A percentile compares a stretch with the other conserved stretches of the same genome.
Conservation (phyloP, 768 basidiomycete genomes). For the Trametes cingulata region DNA sequence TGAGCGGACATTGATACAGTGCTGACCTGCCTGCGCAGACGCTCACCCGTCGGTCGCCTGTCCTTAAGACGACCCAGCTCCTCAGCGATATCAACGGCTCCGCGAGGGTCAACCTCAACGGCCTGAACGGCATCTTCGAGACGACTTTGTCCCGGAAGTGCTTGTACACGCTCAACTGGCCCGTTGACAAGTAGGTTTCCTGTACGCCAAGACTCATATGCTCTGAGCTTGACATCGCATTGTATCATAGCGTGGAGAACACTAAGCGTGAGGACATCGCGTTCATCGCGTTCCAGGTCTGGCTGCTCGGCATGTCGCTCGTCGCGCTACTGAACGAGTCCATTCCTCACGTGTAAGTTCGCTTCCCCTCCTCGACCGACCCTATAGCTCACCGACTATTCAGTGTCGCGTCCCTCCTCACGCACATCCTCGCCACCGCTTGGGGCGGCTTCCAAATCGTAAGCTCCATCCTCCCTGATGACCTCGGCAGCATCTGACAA, state of each 20-base stretch:
- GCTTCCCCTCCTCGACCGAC: too few species aligned
- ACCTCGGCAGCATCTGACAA: background rate
- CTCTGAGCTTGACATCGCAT: background rate
- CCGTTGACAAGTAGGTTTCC: slow-evolving; percentile 58
- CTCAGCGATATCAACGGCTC: slow-evolving; percentile 7
- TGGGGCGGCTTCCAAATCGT: slow-evolving; percentile 73
- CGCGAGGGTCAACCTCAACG: slow-evolving; percentile 33
- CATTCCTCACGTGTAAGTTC: slow-evolving; percentile 64
- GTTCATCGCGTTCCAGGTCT: slow-evolving; percentile 77
- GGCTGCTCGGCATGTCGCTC: slow-evolving; percentile 77
- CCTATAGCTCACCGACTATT: background rate
- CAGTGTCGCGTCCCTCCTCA: slow-evolving; percentile 65
- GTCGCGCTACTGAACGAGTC: slow-evolving; percentile 76
- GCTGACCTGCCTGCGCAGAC: background rate
- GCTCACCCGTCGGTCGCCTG: background rate
- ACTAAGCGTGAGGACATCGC: slow-evolving; percentile 78
- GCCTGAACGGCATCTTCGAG: slow-evolving; percentile 35
- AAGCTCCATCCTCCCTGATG: background rate
- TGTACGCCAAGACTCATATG: background rate
- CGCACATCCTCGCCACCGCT: slow-evolving; percentile 69
- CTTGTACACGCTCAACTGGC: slow-evolving; percentile 67
- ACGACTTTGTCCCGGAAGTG: slow-evolving; percentile 50
- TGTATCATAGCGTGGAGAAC: slow-evolving; percentile 54
- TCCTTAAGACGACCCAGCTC: background rate
- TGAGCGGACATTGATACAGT: too few species aligned